These are phyloP conservation scores for Daldinia caldariorum DNA, from an alignment of 495 filamentous ascomycete species.

Conservation along the genomic window DNA sequence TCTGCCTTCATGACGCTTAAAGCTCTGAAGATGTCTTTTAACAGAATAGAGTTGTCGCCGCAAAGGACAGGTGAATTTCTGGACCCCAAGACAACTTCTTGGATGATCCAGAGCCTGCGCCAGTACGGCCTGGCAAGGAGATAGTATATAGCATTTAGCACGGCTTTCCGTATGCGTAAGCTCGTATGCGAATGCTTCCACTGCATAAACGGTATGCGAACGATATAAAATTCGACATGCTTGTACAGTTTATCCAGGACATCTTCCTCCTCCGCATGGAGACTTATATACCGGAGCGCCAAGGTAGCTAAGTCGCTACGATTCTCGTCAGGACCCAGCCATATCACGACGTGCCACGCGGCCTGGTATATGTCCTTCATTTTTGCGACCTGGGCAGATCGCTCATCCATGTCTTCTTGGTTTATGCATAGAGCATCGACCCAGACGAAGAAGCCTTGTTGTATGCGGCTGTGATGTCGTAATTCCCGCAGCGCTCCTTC, in stretches of 20 bases:
- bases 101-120: conserved; percentile 43
- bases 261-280: conserved; percentile 20
- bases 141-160: conserved; percentile 26
- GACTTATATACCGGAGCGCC: conserved; percentile 31
- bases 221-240: conserved; percentile 20
- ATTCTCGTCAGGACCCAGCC: conserved; percentile 21
- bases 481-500: conserved; percentile 14
- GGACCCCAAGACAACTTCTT: conserved; percentile 38
- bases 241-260: conserved; percentile 23
- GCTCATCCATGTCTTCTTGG: conserved; percentile 22
- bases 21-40: background rate
- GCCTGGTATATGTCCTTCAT: conserved; percentile 28
- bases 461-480: background rate
- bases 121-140: conserved; percentile 38
- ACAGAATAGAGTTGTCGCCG: background rate
- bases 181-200: conserved; percentile 25
- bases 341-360: conserved; percentile 20
- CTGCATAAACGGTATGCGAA: conserved; percentile 28
- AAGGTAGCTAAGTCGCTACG: conserved; percentile 20
- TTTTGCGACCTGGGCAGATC: conserved; percentile 18
- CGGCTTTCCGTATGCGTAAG: conserved; percentile 19
- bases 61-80: conserved; percentile 29
- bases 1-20: background rate
- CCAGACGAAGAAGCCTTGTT: conserved; percentile 13
- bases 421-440: conserved; percentile 32